phyloP scores from a whole-genome alignment of 2,329 filamentous ascomycete genomes.

The Chrysosporium queenslandicum region DNA sequence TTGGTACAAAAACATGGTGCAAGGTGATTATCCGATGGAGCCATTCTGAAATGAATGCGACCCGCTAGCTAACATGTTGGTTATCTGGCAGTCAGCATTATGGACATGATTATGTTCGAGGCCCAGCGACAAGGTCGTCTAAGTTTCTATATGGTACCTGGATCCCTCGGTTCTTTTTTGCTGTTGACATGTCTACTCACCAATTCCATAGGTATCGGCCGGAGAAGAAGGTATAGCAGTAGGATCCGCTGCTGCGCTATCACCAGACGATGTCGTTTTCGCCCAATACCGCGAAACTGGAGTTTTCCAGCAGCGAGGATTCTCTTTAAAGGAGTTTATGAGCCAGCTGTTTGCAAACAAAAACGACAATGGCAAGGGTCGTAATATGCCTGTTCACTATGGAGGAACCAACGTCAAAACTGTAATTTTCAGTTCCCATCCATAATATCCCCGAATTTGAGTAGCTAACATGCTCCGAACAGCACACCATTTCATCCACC shows the following conservation, averaged over 20 bases:
- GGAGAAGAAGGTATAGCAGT: constrained; percentile 92
- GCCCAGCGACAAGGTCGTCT: constrained; percentile 88
- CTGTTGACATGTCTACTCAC: not conserved
- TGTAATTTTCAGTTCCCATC: constrained; percentile 36
- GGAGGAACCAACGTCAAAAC: constrained; percentile 76
- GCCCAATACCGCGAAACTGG: constrained; percentile 92
- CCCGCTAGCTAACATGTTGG: not conserved
- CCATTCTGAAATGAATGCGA: too few species aligned
- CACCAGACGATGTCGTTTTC: constrained; percentile 81
- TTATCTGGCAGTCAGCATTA: constrained; percentile 54
- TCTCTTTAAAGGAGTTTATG: constrained; percentile 84
- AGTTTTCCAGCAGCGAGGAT: constrained; percentile 81
- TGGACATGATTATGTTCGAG: constrained; percentile 98
- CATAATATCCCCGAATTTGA: not conserved
- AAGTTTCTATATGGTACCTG: constrained; percentile 84
- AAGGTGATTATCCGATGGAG: too few species aligned
- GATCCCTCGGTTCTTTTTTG: not conserved
- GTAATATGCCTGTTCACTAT: constrained; percentile 98
- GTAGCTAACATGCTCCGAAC: not conserved
- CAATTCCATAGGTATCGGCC: constrained; percentile 51
- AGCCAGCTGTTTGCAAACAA: constrained; percentile 83
- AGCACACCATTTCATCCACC: constrained; percentile 79
- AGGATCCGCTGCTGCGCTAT: constrained; percentile 72
- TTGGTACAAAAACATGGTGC: constrained; percentile 57
- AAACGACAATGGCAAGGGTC: constrained; percentile 66